Base-by-base conservation (phyloP, 306 rosid species). In the Acacia melanoxylon region DNA sequence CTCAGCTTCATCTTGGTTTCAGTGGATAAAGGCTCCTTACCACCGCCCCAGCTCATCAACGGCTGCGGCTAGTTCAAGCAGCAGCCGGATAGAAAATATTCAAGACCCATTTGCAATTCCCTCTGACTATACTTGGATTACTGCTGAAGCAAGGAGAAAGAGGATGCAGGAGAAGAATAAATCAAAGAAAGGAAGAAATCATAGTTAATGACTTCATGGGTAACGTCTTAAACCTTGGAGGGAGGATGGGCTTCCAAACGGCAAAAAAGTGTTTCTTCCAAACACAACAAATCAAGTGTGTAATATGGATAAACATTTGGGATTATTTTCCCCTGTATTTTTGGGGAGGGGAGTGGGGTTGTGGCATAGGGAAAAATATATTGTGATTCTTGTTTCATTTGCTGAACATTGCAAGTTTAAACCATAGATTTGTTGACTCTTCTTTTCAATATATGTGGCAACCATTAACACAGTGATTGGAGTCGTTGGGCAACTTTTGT, bases 21-120 rank as follows among this genome's bases (percentile, higher is more conserved):
- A 93, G 89, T 96, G 99, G 99, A 93, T 93, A 56, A 92, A 90
- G 81, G 97, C 93, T 52, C 98, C 99, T 16, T 96, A 91, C 85
- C 89, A 81, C 44, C 93, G 97, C 13, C 79, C 97, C 12, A 83
- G 90, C 81, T 75, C 92, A 20, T 92, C 90, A 4, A 1, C 58
- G 0, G 33, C 91, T 1, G 35, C 91, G 0, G 24, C 88, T 62
- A 80, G 90, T 80, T 93, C 97, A 52, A 86, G 92, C 88, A 90
- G 91, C 68, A 90, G 91, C 72, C 90, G 91, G 90, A 93, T 93
- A 84, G 99, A 96, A 83, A 93, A 85, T 66, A 84, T 77, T 77
- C 93, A 88, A 86, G 99, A 96, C 86, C 98, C 97, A 0, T 96
- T 96, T 74, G 91, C 87, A 12, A 92, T 96, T 79, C 99, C 99